phyloP scores from a whole-genome alignment of 306 rosid genomes.

The Cucurbita ficifolia region DNA sequence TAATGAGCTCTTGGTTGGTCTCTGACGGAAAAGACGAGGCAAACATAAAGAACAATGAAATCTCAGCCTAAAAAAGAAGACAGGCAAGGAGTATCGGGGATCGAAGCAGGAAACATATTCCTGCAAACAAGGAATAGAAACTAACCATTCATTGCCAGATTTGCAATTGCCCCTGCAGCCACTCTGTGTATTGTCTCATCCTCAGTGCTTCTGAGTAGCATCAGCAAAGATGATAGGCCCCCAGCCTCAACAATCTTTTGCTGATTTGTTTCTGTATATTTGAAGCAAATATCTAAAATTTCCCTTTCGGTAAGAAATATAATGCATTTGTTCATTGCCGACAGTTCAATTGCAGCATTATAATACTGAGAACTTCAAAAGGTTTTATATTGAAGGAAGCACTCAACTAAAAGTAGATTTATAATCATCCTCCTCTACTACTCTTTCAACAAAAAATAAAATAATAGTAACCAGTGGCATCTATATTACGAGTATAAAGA shows the following conservation, averaged over 20 bases:
- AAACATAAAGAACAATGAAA: not conserved
- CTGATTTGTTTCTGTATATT: slow-evolving; percentile 72
- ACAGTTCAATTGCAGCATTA: not conserved
- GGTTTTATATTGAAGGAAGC: not conserved
- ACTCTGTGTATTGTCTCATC: slow-evolving; percentile 97
- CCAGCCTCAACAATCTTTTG: slow-evolving; percentile 97
- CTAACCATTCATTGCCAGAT: slow-evolving; percentile 95
- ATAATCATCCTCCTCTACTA: not conserved
- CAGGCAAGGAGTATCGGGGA: not conserved
- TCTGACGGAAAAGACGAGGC: slow-evolving; percentile 36
- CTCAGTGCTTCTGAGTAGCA: slow-evolving; percentile 58
- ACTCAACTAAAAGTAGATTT: not conserved
- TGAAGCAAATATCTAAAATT: not conserved
- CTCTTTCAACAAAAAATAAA: not conserved
- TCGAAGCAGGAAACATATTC: not conserved
- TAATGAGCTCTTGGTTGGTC: slow-evolving; percentile 94
- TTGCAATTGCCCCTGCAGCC: slow-evolving; percentile 99
- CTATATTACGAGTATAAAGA: not conserved
- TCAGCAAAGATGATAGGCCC: slow-evolving; percentile 80
- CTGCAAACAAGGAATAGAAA: not conserved
- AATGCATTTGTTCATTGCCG: not conserved
- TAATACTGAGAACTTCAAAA: not conserved
- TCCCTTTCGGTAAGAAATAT: not conserved
- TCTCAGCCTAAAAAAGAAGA: not conserved
- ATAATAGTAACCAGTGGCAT: not conserved